Conservation (phyloP, 768 basidiomycete species). For the Boletus tylopilopsis region DNA sequence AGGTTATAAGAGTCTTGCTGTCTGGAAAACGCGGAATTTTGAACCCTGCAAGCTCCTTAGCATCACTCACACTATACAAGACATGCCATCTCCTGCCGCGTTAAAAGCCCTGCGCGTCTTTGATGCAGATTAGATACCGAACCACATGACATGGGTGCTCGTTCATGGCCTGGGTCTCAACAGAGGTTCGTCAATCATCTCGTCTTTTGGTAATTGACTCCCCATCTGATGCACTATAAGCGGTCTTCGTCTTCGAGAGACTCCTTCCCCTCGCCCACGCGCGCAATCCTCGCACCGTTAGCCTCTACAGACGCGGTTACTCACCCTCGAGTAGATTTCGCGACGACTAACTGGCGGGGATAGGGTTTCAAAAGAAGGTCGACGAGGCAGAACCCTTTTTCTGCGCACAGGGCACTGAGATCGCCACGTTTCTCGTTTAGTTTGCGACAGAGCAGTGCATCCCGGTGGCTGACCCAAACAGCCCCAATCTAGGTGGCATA, state of each 20-base stretch:
- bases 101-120: conserved; percentile 12
- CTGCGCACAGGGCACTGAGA: conserved; percentile 15
- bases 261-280: conserved; percentile 20
- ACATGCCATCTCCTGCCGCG: not conserved
- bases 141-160: conserved; percentile 23
- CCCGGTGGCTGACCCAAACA: conserved; percentile 5
- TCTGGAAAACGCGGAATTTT: no score
- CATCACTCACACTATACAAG: no score
- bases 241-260: conserved; percentile 11
- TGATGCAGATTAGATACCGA: conserved; percentile 14
- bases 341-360: conserved; percentile 4
- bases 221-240: not conserved
- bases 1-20: no score
- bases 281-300: conserved; percentile 22
- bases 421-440: conserved; percentile 14
- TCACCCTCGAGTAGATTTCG: conserved; percentile 23
- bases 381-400: conserved; percentile 14
- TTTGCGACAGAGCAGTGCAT: conserved; percentile 17
- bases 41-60: no score
- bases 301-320: conserved; percentile 27
- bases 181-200: conserved; percentile 10
- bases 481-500: conserved; percentile 10
- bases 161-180: conserved; percentile 22
- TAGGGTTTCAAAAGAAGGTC: conserved; percentile 15
- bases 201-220: not conserved